Conservation (phyloP, 2,329 filamentous ascomycete genomes). For the Trichoderma pleuroti region DNA sequence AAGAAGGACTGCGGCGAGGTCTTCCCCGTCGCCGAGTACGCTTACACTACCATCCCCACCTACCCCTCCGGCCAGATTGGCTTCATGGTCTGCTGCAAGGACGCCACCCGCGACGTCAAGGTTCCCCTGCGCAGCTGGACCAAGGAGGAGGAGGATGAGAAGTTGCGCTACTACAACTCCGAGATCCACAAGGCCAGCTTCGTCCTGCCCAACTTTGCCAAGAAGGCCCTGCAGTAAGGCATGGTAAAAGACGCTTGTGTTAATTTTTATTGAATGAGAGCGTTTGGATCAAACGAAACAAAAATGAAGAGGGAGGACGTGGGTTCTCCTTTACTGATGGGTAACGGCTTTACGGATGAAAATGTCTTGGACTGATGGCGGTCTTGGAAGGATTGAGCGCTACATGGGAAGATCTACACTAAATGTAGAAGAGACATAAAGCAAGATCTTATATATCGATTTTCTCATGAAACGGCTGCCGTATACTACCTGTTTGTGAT, state of each 20-base stretch:
- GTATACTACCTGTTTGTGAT: background rate
- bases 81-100: slow-evolving; percentile 99
- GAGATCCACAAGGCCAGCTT: slow-evolving; percentile 96
- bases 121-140: slow-evolving; percentile 80
- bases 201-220: slow-evolving; percentile 87
- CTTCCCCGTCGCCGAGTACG: slow-evolving; percentile 97
- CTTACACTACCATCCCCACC: slow-evolving; percentile 98
- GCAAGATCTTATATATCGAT: background rate
- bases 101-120: slow-evolving; percentile 75
- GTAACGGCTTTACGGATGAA: background rate
- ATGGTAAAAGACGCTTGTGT: background rate
- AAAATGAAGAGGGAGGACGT: slow-evolving; percentile 1
- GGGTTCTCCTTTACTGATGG: background rate
- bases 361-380: background rate
- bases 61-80: slow-evolving; percentile 99
- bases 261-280: background rate
- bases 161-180: slow-evolving; percentile 96
- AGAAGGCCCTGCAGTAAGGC: slow-evolving; percentile 63
- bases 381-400: background rate
- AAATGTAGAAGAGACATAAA: background rate
- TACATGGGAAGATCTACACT: background rate
- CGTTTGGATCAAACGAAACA: background rate
- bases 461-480: background rate
- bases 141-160: slow-evolving; percentile 82
- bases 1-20: slow-evolving; percentile 97